Evolutionary conservation across 176 grass and related monocot genomes (phyloP), one percentile per base, ranked within the genome.

Genomic region (Triticum urartu): DNA sequence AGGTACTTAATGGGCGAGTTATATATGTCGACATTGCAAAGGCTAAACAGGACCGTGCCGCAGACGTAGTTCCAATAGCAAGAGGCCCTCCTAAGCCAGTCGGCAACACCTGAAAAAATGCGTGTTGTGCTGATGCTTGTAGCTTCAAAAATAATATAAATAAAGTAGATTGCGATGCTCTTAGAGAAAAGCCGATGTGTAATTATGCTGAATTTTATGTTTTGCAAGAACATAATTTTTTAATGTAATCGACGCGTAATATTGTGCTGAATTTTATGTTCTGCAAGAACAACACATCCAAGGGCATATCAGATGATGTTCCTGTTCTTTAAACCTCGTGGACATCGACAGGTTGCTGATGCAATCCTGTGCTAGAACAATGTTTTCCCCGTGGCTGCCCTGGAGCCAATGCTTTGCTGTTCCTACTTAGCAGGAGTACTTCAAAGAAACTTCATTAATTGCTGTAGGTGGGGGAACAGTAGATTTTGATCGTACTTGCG

Each of bases 21-120:
- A 88, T 94, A 69, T 90, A 88, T 67, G 90, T 94, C 30, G 93
- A 92, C 82, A 81, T 84, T 67, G 90, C 93, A 11, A 90, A 88
- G 88, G 71, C 73, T 34, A 86, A 83, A 78, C 54, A 3, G 66
- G 78, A 54, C 5, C 81, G 77, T 34, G 32, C 22, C 45, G 30
- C 45, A 77, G 64, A 78, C 40, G 62, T 5, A 34, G 1, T 38
- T 15, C 89, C 90, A 70, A 86, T 87, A 43, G 90, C 90, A 7
- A 90, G 79, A 84, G 81, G 75, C 3, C 89, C 85, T 30, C 75
- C 85, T 3, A 84, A 84, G 48, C 76, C 76, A 69, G 47, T 62
- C 18, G 39, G 22, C 77, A 48, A 62, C 76, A 32, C 48, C 61
- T 68, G 85, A 87, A 21, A 21, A 45, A 61, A 52, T 20, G n/a